phyloP scores from a whole-genome alignment of 371 early-diverging fungal genomes.

The Chytridium lagenaria region DNA sequence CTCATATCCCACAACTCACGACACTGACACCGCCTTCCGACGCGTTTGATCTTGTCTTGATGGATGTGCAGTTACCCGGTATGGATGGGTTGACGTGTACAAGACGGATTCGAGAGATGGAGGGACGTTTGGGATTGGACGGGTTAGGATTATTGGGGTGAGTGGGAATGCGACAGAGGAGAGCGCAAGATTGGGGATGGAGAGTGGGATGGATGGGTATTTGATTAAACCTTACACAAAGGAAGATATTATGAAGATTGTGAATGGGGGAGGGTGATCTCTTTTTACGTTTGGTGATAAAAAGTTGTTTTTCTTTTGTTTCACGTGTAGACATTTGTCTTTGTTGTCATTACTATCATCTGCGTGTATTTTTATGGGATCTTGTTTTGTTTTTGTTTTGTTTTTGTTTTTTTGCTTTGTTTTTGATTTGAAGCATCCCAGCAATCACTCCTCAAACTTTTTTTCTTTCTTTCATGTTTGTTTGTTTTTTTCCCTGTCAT shows the following conservation, averaged over 20 bases:
- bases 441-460: no score
- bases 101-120: conserved; percentile 9
- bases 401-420: no score
- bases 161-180: conserved; percentile 22
- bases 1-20: neutral
- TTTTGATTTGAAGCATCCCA: no score
- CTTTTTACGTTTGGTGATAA: no score
- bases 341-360: no score
- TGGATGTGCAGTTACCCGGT: conserved; percentile 20
- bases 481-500: no score
- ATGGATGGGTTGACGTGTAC: conserved; percentile 19
- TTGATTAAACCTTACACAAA: conserved; percentile 16
- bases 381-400: no score
- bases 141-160: conserved; percentile 16
- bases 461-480: no score
- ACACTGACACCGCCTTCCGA: neutral
- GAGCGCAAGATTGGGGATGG: neutral
- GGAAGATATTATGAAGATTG: conserved; percentile 4
- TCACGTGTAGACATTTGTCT: no score
- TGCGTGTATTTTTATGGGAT: no score
- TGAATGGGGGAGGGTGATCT: no score
- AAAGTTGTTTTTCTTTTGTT: no score
- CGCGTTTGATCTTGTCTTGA: conserved; percentile 9
- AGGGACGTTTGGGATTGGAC: neutral
- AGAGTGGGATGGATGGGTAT: conserved; percentile 23